Base-by-base conservation (phyloP, 1,139 yeast species). In the Meyerozyma carpophila region DNA sequence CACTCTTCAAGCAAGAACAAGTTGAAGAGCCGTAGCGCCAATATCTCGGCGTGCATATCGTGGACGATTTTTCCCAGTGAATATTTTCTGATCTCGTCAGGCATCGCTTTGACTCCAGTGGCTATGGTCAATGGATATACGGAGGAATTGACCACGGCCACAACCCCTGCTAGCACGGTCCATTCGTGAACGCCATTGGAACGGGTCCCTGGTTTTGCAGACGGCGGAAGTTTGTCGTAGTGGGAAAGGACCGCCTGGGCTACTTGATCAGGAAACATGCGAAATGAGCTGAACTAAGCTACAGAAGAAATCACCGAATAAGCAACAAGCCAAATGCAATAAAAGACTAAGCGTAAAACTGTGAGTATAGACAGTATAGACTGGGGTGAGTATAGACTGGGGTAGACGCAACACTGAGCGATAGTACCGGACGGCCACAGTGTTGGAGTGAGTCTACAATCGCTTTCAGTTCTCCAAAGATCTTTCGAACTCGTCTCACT, bases 21-120 rank as follows among this genome's bases (percentile, higher is more conserved):
- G 53, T 90, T 90, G 57, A 91, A 81, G 1, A 81, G 77, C 32
- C 98, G 62, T 1, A 90, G 49, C 0, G 86, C 77, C 18, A 93
- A 63, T 1, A 89, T 75, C 57, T 91, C 98, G 0, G 98, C 97
- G 63, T 91, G 98, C 63, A 81, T 70, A 59, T 91, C 98, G 57
- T 91, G 97, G 0, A 91, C 69, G 8, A 88, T 64, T 16, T 58
- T 55, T 0, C 97, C 97, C 0, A 65, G 45, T 11, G 81, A 71
- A 42, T 58, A 75, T 26, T 55, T 53, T 41, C 70, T 51, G 10
- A 55, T 56, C 7, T 55, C 59, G 52, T 84, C 79, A 0, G 97
- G 93, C 24, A 76, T 55, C 0, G 88, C 77, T 58, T 93, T 93
- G 43, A 89, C 87, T 0, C 98, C 98, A 0, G 97, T 89, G 0